phyloP scores from a whole-genome alignment of 164 flowering plant genomes.

The Umbilicus rupestris region DNA sequence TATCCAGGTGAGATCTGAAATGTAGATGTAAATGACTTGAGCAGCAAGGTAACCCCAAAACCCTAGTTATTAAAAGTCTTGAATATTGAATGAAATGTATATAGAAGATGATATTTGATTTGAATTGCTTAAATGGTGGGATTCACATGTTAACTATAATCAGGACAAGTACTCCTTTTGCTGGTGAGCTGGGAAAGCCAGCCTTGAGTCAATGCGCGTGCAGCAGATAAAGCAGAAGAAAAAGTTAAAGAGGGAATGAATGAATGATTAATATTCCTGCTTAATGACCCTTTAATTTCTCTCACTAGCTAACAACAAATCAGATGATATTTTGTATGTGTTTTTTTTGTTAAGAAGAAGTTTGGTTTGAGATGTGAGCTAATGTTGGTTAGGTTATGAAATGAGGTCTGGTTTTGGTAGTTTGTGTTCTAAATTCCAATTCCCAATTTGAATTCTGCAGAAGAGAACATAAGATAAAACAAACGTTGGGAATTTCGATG shows the following conservation, averaged over 20 bases:
- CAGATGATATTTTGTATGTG: not conserved
- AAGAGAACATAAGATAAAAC: too few species aligned
- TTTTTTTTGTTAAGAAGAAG: too few species aligned
- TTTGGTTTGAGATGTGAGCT: not conserved
- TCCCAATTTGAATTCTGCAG: too few species aligned
- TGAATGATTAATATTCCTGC: not conserved
- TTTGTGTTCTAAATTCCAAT: not conserved
- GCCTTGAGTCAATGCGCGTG: conserved; percentile 8
- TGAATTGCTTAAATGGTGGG: not conserved
- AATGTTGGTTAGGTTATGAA: not conserved
- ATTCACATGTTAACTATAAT: conserved; percentile 6
- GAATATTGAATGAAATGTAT: not conserved
- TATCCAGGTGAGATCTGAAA: not conserved
- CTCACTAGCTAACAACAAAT: not conserved
- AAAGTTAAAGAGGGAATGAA: not conserved
- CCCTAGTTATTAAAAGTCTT: not conserved
- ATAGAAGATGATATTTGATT: not conserved
- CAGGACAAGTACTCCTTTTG: not conserved
- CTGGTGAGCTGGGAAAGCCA: not conserved
- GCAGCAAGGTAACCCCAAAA: not conserved
- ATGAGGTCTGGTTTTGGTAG: not conserved
- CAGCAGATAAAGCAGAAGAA: not conserved
- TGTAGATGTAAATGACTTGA: not conserved
- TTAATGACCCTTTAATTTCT: not conserved
- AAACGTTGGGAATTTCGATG: not conserved